These are phyloP conservation scores for Aspergillus sergii DNA, from an alignment of 2,329 filamentous ascomycete species.

Conservation along the genomic window DNA sequence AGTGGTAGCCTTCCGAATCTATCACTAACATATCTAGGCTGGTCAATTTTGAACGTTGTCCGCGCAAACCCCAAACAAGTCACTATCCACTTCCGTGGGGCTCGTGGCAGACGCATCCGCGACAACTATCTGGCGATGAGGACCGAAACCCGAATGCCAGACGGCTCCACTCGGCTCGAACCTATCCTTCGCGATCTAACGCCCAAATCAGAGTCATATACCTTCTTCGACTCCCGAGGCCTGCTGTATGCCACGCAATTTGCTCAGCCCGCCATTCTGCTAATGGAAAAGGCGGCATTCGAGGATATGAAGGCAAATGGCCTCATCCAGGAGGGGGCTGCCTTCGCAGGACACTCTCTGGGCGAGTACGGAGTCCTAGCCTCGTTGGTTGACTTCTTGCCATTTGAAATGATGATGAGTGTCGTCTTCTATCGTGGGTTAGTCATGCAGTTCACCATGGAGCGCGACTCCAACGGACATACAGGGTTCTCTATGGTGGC, in stretches of 20 bases:
- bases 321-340: conserved; percentile 87
- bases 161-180: conserved; percentile 80
- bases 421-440: conserved; percentile 90
- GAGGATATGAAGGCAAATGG: conserved; percentile 91
- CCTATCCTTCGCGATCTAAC: conserved; percentile 88
- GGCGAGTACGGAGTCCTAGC: conserved; percentile 64
- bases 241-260: conserved; percentile 95
- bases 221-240: conserved; percentile 90
- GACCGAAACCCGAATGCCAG: conserved; percentile 12
- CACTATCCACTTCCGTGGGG: conserved; percentile 94
- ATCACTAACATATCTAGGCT: conserved; percentile 39
- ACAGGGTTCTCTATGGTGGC: conserved; percentile 99
- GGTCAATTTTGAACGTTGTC: conserved; percentile 95
- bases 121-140: conserved; percentile 96
- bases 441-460: conserved; percentile 98
- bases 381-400: neutral
- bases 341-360: conserved; percentile 92
- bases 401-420: neutral
- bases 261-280: conserved; percentile 89
- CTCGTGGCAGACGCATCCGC: conserved; percentile 89
- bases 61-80: conserved; percentile 98
- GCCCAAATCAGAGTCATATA: conserved; percentile 86
- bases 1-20: neutral
- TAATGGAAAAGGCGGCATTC: conserved; percentile 98
- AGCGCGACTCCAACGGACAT: conserved; percentile 87